Percentiles rank a stretch among this genome's conserved stretches.
These are phyloP conservation scores for Colletotrichum australisinense DNA, from an alignment of 2,329 filamentous ascomycete genomes.

Conservation along the genomic window DNA sequence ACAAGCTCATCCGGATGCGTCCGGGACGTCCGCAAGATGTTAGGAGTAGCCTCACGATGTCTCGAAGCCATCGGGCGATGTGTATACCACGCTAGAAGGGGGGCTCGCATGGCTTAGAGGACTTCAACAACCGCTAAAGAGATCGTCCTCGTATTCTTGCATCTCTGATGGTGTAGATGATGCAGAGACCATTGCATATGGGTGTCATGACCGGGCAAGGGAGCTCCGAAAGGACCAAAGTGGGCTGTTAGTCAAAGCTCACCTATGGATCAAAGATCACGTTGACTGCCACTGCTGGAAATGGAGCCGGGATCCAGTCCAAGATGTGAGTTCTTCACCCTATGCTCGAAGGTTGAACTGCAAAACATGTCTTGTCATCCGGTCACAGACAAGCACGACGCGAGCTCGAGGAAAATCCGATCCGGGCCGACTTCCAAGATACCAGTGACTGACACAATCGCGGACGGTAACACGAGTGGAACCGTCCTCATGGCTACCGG, in stretches of 20 bases:
- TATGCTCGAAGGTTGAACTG: background rate
- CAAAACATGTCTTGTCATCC: constrained; percentile 4
- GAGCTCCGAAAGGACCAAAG: background rate
- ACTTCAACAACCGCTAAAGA: background rate
- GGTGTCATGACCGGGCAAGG: constrained; percentile 1
- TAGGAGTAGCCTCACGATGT: background rate
- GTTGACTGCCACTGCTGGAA: background rate
- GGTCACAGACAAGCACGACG: background rate
- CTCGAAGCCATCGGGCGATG: background rate
- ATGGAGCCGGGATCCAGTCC: background rate
- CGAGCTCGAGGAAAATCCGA: background rate
- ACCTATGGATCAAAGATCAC: background rate
- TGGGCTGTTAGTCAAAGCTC: background rate
- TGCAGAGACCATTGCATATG: background rate
- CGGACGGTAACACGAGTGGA: background rate
- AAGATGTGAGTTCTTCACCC: background rate
- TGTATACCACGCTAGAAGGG: background rate
- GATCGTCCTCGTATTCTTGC: background rate
- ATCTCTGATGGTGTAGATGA: constrained; percentile 1
- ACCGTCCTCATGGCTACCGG: constrained; percentile 5
- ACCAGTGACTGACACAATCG: background rate
- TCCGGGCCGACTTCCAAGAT: background rate
- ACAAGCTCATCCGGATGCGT: constrained; percentile 5
- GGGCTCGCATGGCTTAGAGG: background rate
- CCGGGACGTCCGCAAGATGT: background rate